phyloP scores from a whole-genome alignment of 179 eudicot species.

The Camellia oleifera region DNA sequence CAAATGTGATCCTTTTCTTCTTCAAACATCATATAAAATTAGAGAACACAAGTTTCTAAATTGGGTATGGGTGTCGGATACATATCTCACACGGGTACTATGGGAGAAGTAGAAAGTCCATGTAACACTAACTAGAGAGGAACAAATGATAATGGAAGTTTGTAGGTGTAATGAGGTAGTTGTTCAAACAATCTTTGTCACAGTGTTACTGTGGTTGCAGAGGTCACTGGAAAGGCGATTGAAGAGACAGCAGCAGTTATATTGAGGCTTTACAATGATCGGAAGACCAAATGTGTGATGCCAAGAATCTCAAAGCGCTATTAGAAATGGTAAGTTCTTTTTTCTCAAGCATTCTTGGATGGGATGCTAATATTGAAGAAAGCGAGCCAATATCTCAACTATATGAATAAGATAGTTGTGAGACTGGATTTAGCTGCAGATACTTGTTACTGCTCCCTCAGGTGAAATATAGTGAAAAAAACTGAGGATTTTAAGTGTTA shows the following conservation, averaged over 20 bases:
- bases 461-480: not conserved
- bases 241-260: conserved; percentile 95
- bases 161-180: not conserved
- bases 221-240: conserved; percentile 95
- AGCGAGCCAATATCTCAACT: no score
- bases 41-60: not conserved
- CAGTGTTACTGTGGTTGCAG: conserved; percentile 35
- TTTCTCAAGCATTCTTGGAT: conserved; percentile 1
- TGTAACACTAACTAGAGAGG: no score
- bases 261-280: conserved; percentile 75
- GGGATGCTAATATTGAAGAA: not conserved
- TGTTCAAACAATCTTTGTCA: not conserved
- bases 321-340: conserved; percentile 29
- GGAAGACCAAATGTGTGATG: conserved; percentile 64
- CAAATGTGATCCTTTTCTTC: no score
- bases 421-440: not conserved
- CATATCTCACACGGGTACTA: not conserved
- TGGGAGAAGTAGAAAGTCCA: no score
- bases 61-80: not conserved
- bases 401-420: not conserved
- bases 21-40: no score
- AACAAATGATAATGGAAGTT: conserved; percentile 4
- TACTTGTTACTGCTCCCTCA: not conserved
- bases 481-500: not conserved
- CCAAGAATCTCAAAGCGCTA: conserved; percentile 89